A percentile compares a stretch with the other conserved stretches of the same genome.
These are phyloP conservation scores for Nitzschia palea DNA, from an alignment of 108 stramenopile genomes.

Conservation along the genomic window DNA sequence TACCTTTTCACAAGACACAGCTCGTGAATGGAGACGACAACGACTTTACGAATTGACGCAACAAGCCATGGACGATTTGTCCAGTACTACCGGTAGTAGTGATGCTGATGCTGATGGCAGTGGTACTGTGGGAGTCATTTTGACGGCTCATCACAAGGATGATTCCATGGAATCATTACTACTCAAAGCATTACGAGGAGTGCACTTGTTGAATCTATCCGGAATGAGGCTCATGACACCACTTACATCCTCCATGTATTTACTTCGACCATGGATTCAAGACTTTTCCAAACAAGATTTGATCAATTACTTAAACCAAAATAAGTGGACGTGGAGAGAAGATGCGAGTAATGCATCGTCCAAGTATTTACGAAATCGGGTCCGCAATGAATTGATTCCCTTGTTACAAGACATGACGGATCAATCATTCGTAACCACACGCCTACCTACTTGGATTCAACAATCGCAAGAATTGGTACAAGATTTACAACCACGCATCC, in stretches of 20 bases:
- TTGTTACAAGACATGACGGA: conserved; percentile 66
- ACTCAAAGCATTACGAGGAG: conserved; percentile 82
- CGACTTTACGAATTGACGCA: conserved; percentile 33
- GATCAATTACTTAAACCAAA: conserved; percentile 43
- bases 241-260: conserved; percentile 26
- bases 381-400: conserved; percentile 85
- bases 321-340: conserved; percentile 67
- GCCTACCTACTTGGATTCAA: conserved; percentile 51
- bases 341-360: conserved; percentile 67
- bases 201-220: conserved; percentile 71
- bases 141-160: conserved; percentile 87
- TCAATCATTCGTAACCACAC: conserved; percentile 42
- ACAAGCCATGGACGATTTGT: not conserved
- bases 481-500: conserved; percentile 44
- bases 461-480: conserved; percentile 63
- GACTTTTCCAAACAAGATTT: conserved; percentile 54
- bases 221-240: conserved; percentile 54
- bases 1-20: conserved; percentile 78
- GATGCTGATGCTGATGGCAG: conserved; percentile 5
- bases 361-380: conserved; percentile 84
- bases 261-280: conserved; percentile 73
- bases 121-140: conserved; percentile 49
- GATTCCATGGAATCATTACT: conserved; percentile 80
- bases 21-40: conserved; percentile 73
- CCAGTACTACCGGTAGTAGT: not conserved